Percentiles rank a stretch among this genome's conserved stretches.
Evolutionary conservation across 768 basidiomycete species (phyloP).

Genomic region (Pleurotus cornucopiae): DNA sequence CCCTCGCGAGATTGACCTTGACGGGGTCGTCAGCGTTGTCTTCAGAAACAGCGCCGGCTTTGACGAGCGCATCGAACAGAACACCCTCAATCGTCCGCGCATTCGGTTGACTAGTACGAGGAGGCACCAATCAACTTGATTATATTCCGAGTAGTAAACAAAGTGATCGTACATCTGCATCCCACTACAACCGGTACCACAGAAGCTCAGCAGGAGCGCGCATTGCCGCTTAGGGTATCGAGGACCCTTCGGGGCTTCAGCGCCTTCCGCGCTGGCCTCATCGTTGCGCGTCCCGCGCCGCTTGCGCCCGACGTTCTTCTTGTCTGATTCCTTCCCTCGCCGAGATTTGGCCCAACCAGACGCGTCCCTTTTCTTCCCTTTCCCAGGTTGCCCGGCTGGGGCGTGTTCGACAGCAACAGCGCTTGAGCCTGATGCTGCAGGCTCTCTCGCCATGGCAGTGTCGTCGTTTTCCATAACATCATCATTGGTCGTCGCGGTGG

Average conservation of each 20-base stretch:
- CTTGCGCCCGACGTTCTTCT: constrained; percentile 33
- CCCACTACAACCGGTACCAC: constrained; percentile 87
- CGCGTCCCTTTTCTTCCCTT: not conserved
- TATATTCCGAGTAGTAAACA: not conserved
- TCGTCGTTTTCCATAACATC: too few relatives aligned
- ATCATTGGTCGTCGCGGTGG: too few relatives aligned
- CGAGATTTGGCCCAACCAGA: constrained; percentile 24
- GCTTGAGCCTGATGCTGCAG: too few relatives aligned
- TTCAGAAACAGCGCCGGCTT: constrained; percentile 87
- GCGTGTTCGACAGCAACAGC: too few relatives aligned
- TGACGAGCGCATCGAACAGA: constrained; percentile 83
- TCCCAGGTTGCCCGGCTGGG: too few relatives aligned
- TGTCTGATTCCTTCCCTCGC: constrained; percentile 31
- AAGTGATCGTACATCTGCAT: constrained; percentile 85
- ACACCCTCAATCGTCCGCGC: constrained; percentile 85
- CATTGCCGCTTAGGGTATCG: constrained; percentile 81
- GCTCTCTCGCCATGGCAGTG: too few relatives aligned
- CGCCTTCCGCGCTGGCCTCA: constrained; percentile 20
- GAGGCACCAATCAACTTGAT: not conserved
- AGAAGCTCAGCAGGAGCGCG: constrained; percentile 85
- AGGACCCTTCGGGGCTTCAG: constrained; percentile 37
- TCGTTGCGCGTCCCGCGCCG: constrained; percentile 40
- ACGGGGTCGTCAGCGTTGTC: constrained; percentile 90
- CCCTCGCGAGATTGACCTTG: constrained; percentile 83
- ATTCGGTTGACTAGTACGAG: constrained; percentile 29